A percentile compares a stretch with the other conserved stretches of the same genome.
These are phyloP conservation scores for Cicer bijugum DNA, from an alignment of 306 rosid species.

Conservation along the genomic window DNA sequence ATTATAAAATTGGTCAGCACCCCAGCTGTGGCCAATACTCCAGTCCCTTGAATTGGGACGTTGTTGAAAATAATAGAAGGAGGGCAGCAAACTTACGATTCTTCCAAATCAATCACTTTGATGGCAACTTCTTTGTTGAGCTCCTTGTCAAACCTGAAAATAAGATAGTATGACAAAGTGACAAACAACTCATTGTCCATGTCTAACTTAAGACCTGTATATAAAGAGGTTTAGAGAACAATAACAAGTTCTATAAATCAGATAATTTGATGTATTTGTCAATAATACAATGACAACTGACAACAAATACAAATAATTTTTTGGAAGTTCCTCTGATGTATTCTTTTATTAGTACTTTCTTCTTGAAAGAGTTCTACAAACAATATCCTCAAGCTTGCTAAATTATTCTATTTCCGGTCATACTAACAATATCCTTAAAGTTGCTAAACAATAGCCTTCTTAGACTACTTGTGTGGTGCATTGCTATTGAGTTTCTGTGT, in stretches of 20 bases:
- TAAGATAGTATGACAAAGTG: constrained; percentile 38
- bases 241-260: constrained; percentile 20
- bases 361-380: constrained; percentile 15
- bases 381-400: constrained; percentile 23
- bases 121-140: constrained; percentile 91
- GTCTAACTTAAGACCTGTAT: constrained; percentile 28
- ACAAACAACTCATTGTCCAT: constrained; percentile 34
- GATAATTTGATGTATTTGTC: constrained; percentile 9
- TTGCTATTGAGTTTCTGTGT: too few species aligned
- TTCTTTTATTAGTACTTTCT: background rate
- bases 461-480: too few species aligned
- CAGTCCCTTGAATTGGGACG: constrained; percentile 7
- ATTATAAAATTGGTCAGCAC: constrained; percentile 1
- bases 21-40: constrained; percentile 10
- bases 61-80: constrained; percentile 28
- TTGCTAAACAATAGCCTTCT: too few species aligned
- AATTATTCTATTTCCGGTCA: background rate
- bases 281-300: background rate
- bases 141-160: constrained; percentile 89
- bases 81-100: constrained; percentile 72
- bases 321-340: constrained; percentile 25
- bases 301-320: constrained; percentile 19
- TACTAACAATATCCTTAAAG: background rate
- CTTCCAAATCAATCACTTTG: constrained; percentile 98
- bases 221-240: constrained; percentile 36